phyloP scores from a whole-genome alignment of 768 basidiomycete genomes.

The Boletales sp. region DNA sequence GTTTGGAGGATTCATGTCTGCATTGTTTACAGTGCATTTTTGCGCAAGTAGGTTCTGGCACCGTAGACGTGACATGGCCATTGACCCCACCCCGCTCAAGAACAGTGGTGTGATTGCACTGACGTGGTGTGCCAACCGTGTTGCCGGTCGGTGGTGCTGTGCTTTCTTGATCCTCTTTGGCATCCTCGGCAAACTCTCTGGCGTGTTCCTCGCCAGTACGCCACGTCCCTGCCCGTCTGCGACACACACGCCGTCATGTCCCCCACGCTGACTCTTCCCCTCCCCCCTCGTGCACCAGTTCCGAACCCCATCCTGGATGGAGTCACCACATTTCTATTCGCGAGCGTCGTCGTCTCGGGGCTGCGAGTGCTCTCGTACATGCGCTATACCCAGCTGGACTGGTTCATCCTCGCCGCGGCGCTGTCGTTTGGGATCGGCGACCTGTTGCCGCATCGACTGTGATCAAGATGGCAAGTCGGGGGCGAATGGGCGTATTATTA shows the following conservation, averaged over 20 bases:
- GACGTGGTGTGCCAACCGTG: constrained; percentile 79
- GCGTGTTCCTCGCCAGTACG: constrained; percentile 77
- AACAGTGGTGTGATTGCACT: constrained; percentile 83
- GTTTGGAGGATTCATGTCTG: constrained; percentile 76
- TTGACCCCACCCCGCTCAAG: constrained; percentile 27
- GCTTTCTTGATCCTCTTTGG: constrained; percentile 78
- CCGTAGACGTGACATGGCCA: not conserved
- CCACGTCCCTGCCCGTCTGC: too few relatives aligned
- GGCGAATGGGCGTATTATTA: too few relatives aligned
- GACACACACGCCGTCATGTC: too few relatives aligned
- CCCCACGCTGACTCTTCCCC: too few relatives aligned
- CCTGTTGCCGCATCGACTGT: too few relatives aligned
- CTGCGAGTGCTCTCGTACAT: constrained; percentile 63
- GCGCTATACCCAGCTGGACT: constrained; percentile 57
- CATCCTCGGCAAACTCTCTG: constrained; percentile 76
- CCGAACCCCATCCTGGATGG: constrained; percentile 81
- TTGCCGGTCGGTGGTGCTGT: constrained; percentile 78
- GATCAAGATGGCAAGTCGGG: too few relatives aligned
- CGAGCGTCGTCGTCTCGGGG: constrained; percentile 69
- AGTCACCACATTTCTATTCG: constrained; percentile 85
- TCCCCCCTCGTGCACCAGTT: constrained; percentile 33
- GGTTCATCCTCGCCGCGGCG: constrained; percentile 69
- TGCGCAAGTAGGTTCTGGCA: constrained; percentile 45
- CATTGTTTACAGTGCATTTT: constrained; percentile 80
- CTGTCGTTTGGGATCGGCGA: constrained; percentile 70